These are phyloP conservation scores for Thermomucor indicae-seudaticae DNA, from an alignment of 371 early-diverging fungal genomes.

Conservation along the genomic window DNA sequence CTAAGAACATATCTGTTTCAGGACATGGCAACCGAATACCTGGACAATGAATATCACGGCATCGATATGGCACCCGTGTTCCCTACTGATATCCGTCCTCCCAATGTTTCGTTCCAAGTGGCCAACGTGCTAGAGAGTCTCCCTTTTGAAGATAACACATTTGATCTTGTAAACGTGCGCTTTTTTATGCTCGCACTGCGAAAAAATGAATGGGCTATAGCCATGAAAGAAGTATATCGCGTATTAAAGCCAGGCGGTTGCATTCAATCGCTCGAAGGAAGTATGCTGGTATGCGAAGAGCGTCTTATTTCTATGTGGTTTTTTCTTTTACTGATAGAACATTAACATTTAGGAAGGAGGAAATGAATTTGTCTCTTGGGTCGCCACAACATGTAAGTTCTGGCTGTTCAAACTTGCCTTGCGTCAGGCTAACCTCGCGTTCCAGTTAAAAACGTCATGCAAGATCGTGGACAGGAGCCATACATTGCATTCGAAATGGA, in stretches of 20 bases:
- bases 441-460: conserved; percentile 25
- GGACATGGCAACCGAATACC: conserved; percentile 46
- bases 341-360: conserved; percentile 23
- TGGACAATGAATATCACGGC: conserved; percentile 48
- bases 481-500: conserved; percentile 39
- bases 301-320: not conserved
- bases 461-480: conserved; percentile 43
- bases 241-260: conserved; percentile 57
- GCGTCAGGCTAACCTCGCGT: not conserved
- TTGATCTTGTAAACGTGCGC: conserved; percentile 57
- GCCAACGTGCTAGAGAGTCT: conserved; percentile 47
- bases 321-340: not conserved
- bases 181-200: conserved; percentile 49
- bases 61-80: conserved; percentile 55
- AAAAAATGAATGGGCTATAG: conserved; percentile 44
- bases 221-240: conserved; percentile 44
- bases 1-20: not conserved
- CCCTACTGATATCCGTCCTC: conserved; percentile 42
- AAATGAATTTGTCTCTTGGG: conserved; percentile 19
- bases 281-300: conserved; percentile 29
- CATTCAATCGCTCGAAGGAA: conserved; percentile 48
- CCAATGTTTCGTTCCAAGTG: conserved; percentile 38
- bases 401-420: not conserved
- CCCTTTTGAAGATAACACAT: conserved; percentile 53
- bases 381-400: conserved; percentile 28